These are phyloP conservation scores for Letharia lupina DNA, from an alignment of 495 filamentous ascomycete genomes.

Conservation along the genomic window DNA sequence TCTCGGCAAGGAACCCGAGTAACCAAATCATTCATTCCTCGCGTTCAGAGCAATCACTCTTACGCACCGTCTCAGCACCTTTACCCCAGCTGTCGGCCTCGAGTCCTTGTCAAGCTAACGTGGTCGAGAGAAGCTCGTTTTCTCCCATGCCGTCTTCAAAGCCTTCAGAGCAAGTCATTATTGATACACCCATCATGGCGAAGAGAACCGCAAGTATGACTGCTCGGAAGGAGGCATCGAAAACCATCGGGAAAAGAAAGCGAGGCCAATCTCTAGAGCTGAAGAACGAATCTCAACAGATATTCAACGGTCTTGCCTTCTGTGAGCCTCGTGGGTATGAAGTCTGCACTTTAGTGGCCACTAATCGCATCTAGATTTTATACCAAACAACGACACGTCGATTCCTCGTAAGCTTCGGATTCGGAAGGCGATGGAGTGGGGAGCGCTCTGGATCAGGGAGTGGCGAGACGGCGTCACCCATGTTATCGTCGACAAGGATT, in stretches of 20 bases:
- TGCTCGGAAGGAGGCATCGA: constrained; percentile 28
- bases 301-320: constrained; percentile 59
- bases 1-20: not conserved
- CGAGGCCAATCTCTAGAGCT: constrained; percentile 30
- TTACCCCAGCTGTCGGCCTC: constrained; percentile 4
- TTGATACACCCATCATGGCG: constrained; percentile 6
- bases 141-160: not conserved
- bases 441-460: constrained; percentile 54
- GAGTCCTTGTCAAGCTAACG: not conserved
- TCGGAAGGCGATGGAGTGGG: constrained; percentile 64
- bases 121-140: constrained; percentile 3
- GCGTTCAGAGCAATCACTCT: not conserved
- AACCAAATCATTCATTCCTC: not conserved
- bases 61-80: constrained; percentile 16
- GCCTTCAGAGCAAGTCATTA: not conserved
- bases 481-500: constrained; percentile 66
- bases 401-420: constrained; percentile 61
- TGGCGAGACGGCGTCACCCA: constrained; percentile 55
- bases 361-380: constrained; percentile 47
- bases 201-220: not conserved
- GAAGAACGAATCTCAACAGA: constrained; percentile 50
- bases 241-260: constrained; percentile 42
- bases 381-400: constrained; percentile 69
- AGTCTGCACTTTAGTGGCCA: not conserved
- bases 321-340: constrained; percentile 35